Evolutionary conservation across 2,329 filamentous ascomycete genomes (phyloP), one percentile per base, ranked within the genome.

Genomic region (Pyrenochaeta sp.): DNA sequence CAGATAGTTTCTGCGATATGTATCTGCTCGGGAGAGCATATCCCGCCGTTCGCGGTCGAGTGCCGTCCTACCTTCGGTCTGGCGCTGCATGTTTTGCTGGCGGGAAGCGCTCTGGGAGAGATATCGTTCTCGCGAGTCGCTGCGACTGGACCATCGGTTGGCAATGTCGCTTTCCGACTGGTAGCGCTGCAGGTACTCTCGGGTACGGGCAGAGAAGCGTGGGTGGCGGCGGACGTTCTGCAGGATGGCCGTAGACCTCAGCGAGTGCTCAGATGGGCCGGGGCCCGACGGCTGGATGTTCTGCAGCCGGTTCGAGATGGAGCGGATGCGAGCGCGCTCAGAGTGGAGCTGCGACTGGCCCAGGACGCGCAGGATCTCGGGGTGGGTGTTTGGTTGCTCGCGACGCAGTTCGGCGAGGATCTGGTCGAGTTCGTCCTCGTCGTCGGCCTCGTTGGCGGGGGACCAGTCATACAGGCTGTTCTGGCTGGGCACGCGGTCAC

Each of bases 401-500:
- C 65, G 62, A 14, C 74, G 61, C 38, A 77, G 53, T 38, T 75
- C 72, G 9, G 60, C 57, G 36, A 76, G 59, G 35, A 76, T 72
- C 31, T 65, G 64, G 34, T 74, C 68, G 35, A 74, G 60, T 46
- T 75, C 73, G 40, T 64, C 63, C 37, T 72, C 67, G 39, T 65
- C 63, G 39, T 65, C 61, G 18, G 60, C 61, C 36, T 70, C 60
- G 26, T 58, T 62, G 7, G 74, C 74, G 7, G 81, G 81, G 22
- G 81, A 80, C 82, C 82, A 85, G 62, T 83, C 81, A 65, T 85
- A 84, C 29, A 84, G 68, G 40, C 72, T 77, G 55, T 82, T 80
- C 48, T 76, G 67, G 54, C 75, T 76, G 13, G 81, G 78, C 7
- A 78, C 72, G 35, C 77, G 77, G 51, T 80, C 75, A 45, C 81